Evolutionary conservation across 2,329 filamentous ascomycete species (phyloP).

Genomic region (Apiospora pterosperma): DNA sequence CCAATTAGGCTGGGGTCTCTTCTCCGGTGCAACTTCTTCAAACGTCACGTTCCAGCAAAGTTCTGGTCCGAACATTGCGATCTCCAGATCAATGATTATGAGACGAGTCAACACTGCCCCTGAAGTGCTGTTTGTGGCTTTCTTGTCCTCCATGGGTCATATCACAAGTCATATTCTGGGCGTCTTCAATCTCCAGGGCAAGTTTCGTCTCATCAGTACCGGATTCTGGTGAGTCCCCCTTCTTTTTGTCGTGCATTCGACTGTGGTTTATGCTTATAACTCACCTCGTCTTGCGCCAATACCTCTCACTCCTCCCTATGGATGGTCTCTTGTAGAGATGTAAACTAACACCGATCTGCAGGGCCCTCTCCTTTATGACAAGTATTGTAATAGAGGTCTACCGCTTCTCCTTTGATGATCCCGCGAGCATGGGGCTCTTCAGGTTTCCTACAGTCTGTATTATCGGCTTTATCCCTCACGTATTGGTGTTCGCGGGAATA

Average conservation of each 20-base stretch:
- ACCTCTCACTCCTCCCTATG: background rate
- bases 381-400: slow-evolving; percentile 76
- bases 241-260: background rate
- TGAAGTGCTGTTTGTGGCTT: slow-evolving; percentile 80
- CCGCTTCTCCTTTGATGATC: slow-evolving; percentile 58
- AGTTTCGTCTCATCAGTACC: slow-evolving; percentile 80
- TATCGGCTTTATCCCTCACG: slow-evolving; percentile 89
- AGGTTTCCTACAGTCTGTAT: slow-evolving; percentile 93
- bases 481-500: slow-evolving; percentile 82
- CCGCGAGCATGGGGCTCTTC: slow-evolving; percentile 63
- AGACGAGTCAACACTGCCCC: slow-evolving; percentile 82
- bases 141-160: slow-evolving; percentile 88
- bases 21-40: slow-evolving; percentile 43
- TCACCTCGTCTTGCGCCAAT: too few relatives aligned
- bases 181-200: slow-evolving; percentile 74
- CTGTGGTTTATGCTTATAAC: too few relatives aligned
- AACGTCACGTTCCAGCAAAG: slow-evolving; percentile 41
- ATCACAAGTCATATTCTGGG: slow-evolving; percentile 80
- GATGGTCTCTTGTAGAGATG: too few relatives aligned
- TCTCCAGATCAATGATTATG: slow-evolving; percentile 66
- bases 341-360: background rate
- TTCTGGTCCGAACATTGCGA: slow-evolving; percentile 40
- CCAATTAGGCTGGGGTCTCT: slow-evolving; percentile 69
- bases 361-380: slow-evolving; percentile 82
- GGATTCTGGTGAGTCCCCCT: slow-evolving; percentile 57